These are phyloP conservation scores for Aspergillus persii DNA, from an alignment of 2,329 filamentous ascomycete species.

Conservation along the genomic window DNA sequence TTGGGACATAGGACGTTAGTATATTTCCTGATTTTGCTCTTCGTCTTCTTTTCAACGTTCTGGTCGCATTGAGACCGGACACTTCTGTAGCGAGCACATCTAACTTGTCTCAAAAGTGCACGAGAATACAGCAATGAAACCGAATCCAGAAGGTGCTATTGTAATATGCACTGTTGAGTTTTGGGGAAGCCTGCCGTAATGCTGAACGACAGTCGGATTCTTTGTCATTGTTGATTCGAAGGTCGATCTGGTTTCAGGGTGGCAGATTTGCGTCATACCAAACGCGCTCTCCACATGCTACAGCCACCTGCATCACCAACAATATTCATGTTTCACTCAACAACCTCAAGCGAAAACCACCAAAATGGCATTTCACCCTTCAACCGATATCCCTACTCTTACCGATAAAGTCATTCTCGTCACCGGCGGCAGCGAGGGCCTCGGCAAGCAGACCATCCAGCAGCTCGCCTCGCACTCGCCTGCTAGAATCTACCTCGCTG, in stretches of 20 bases:
- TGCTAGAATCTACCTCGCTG: slow-evolving; percentile 38
- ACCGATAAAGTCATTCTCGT: slow-evolving; percentile 35
- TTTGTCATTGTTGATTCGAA: neutral
- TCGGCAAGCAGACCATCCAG: slow-evolving; percentile 46
- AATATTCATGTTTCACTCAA: neutral
- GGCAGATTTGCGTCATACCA: neutral
- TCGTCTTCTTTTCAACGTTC: neutral
- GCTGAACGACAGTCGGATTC: too few species aligned
- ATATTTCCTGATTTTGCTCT: neutral
- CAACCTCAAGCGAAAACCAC: neutral
- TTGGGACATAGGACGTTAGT: neutral
- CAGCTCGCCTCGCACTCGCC: slow-evolving; percentile 44
- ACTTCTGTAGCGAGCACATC: too few species aligned
- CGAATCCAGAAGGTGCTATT: neutral
- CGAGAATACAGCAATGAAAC: neutral
- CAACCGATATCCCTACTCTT: slow-evolving; percentile 34
- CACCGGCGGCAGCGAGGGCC: slow-evolving; percentile 40
- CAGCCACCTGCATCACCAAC: neutral
- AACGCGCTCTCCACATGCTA: neutral
- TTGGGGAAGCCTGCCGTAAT: too few species aligned
- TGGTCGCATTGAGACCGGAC: too few species aligned
- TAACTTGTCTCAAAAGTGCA: neutral
- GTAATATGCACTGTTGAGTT: neutral
- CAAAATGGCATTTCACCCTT: slow-evolving; percentile 28
- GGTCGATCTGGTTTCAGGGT: neutral